phyloP scores from a whole-genome alignment of 2,329 filamentous ascomycete genomes.

The Whalleya microplaca region DNA sequence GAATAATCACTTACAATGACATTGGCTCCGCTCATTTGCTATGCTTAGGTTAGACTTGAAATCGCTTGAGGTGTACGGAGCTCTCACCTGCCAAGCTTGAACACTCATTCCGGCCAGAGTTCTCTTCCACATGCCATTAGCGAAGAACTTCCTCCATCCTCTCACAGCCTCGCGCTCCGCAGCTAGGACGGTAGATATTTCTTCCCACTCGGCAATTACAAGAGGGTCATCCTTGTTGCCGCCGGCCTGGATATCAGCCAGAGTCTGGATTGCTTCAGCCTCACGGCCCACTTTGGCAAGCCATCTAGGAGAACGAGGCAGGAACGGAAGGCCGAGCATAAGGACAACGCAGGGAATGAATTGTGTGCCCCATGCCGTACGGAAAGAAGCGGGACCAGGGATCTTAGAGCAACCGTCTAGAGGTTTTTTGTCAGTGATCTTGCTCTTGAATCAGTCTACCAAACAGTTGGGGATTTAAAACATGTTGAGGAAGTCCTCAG shows the following conservation, averaged over 20 bases:
- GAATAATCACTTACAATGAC: no score
- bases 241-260: conserved; percentile 60
- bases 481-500: no score
- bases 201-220: conserved; percentile 61
- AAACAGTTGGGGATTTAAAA: no score
- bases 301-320: conserved; percentile 67
- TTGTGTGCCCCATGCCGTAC: conserved; percentile 67
- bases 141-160: conserved; percentile 44
- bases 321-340: conserved; percentile 61
- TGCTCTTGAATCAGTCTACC: conserved; percentile 32
- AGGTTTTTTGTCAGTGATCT: no score
- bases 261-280: conserved; percentile 55
- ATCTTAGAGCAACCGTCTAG: conserved; percentile 53
- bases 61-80: conserved; percentile 14
- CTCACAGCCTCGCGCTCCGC: conserved; percentile 41
- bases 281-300: conserved; percentile 64
- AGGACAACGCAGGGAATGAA: conserved; percentile 63
- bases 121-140: conserved; percentile 60
- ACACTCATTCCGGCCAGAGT: conserved; percentile 59
- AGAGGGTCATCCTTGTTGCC: conserved; percentile 57
- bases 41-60: neutral
- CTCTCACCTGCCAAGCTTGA: conserved; percentile 56
- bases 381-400: conserved; percentile 59
- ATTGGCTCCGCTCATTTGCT: conserved; percentile 56
- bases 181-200: conserved; percentile 48